Base-by-base conservation (phyloP, 805 yeast genomes). In the Saccharomycopsis oosterbeekiorum region DNA sequence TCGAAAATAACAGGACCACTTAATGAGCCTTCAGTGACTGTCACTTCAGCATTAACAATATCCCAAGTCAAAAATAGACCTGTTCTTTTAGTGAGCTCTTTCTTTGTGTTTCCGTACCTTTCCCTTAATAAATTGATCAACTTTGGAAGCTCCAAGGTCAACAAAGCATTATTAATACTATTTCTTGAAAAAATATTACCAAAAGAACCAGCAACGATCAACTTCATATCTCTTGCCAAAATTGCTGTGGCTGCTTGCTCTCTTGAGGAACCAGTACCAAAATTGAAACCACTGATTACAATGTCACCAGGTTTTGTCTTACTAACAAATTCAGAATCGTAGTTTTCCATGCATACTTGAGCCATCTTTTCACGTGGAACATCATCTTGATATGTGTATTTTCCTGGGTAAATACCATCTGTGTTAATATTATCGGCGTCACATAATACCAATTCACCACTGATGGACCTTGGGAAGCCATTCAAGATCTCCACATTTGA, bases 201-300 rank as follows among this genome's bases (percentile, higher is more conserved):
- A 71, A 94, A 94, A 0, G 98, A 93, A 40, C 99, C 99, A 14
- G 97, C 88, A 62, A 96, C 97, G 24, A 94, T 96, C 67, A 94
- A 78, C 67, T 84, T 84, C 81, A 94, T 90, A 66, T 91, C 98
- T 69, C 96, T 84, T 51, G 99, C 98, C 66, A 94, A 79, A 63
- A 94, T 87, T 24, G 96, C 92, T n/a, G 99, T 94, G 40, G 99
- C 99, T 2, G 99, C 99, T 77, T 94, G 99, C 73, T 94, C 99
- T 76, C 99, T 85, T 29, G 97, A 90, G 9, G 97, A 92, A 56
- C 99, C 99, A 11, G 99, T 94, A 68, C 99, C 99, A 72, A 94
- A 94, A 73, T 94, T 94, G 79, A 77, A 94, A 17, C 99, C 99
- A 61, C 92, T 84, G 56, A 94, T 83, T 61, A 94, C 82, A 67